These are phyloP conservation scores for Diaporthe vexans DNA, from an alignment of 2,329 filamentous ascomycete genomes.

Conservation along the genomic window DNA sequence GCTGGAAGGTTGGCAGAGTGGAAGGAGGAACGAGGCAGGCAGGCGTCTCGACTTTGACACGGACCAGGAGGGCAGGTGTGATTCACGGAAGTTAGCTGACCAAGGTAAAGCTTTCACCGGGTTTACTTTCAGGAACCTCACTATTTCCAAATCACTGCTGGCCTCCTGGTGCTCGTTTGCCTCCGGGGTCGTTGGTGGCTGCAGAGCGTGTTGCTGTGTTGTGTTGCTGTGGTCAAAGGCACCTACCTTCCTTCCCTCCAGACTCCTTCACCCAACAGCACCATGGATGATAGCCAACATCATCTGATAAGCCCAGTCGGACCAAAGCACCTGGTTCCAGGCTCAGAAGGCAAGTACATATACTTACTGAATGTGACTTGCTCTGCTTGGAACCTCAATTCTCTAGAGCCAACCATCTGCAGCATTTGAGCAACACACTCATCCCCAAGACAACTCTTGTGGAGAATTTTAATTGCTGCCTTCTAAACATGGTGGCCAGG, in stretches of 20 bases:
- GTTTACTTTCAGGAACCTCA: not conserved
- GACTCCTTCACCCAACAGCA: not conserved
- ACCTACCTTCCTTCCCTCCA: constrained; percentile 3
- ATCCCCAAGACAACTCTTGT: not conserved
- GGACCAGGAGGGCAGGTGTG: not conserved
- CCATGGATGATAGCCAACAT: not conserved
- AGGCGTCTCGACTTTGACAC: not conserved
- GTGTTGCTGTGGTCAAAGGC: not conserved
- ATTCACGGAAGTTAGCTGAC: not conserved
- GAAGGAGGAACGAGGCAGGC: not conserved
- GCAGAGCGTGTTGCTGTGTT: too few species aligned
- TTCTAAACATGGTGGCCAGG: not conserved
- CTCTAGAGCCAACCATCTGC: not conserved
- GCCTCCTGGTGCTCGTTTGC: not conserved
- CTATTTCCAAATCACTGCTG: not conserved
- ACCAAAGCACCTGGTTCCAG: not conserved
- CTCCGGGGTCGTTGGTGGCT: not conserved
- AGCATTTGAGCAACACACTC: not conserved
- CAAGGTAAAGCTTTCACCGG: too few species aligned
- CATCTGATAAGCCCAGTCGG: not conserved
- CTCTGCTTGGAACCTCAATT: not conserved
- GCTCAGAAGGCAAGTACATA: too few species aligned
- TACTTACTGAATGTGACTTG: not conserved
- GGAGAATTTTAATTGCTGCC: not conserved
- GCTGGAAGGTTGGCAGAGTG: not conserved